Evolutionary conservation across 1,284 basidiomycete species (phyloP).

Genomic region (Ganoderma lingzhi): DNA sequence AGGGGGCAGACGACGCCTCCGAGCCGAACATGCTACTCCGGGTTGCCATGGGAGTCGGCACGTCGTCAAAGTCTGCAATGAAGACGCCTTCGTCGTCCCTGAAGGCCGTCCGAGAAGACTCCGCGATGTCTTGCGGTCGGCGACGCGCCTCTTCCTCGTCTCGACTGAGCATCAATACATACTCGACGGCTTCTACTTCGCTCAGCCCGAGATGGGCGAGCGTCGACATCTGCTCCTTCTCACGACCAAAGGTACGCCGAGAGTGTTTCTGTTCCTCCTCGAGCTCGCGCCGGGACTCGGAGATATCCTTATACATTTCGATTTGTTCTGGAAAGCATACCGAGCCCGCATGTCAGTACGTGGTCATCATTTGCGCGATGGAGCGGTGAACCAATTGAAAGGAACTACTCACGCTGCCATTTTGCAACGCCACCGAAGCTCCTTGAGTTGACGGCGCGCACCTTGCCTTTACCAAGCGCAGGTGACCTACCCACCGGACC

Average conservation of each 20-base stretch:
- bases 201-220: slow-evolving; percentile 74
- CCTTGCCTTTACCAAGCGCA: slow-evolving; percentile 43
- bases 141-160: slow-evolving; percentile 66
- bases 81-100: slow-evolving; percentile 62
- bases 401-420: slow-evolving; percentile 56
- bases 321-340: slow-evolving; percentile 56
- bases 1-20: slow-evolving; percentile 20
- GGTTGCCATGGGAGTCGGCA: slow-evolving; percentile 38
- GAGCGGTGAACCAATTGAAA: slow-evolving; percentile 4
- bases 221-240: slow-evolving; percentile 62
- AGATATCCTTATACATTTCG: slow-evolving; percentile 72
- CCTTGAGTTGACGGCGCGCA: slow-evolving; percentile 41
- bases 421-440: slow-evolving; percentile 49
- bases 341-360: slow-evolving; percentile 3
- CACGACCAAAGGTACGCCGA: slow-evolving; percentile 52
- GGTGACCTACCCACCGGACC: slow-evolving; percentile 50
- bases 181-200: slow-evolving; percentile 83
- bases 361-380: background rate
- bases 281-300: slow-evolving; percentile 63
- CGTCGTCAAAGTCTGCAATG: slow-evolving; percentile 63
- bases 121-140: slow-evolving; percentile 19
- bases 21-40: slow-evolving; percentile 33
- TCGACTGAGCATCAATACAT: slow-evolving; percentile 85
- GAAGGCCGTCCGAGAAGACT: slow-evolving; percentile 8
- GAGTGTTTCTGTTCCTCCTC: slow-evolving; percentile 53